Conservation (phyloP, 352 stramenopile species). For the Globisporangium cylindrosporum region DNA sequence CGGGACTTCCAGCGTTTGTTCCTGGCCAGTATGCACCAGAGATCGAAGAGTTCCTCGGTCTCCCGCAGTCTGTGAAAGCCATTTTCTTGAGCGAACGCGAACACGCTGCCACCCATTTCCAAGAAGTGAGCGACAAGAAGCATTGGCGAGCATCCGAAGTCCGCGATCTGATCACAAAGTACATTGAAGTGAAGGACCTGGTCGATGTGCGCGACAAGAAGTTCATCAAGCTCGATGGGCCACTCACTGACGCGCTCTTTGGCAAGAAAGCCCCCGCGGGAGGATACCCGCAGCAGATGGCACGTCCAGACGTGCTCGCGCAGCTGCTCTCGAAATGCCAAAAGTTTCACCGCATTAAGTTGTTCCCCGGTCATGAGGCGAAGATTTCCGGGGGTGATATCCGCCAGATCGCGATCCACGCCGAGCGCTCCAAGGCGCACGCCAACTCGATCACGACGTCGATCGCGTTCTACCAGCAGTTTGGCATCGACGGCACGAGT, state of each 20-base stretch:
- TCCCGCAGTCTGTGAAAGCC: conserved; percentile 52
- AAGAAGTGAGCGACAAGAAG: conserved; percentile 35
- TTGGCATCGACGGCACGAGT: conserved; percentile 62
- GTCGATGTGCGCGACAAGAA: conserved; percentile 63
- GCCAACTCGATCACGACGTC: conserved; percentile 67
- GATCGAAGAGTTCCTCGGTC: conserved; percentile 61
- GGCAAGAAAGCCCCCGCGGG: conserved; percentile 56
- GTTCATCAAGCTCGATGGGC: conserved; percentile 59
- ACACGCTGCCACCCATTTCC: conserved; percentile 22
- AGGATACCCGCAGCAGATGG: conserved; percentile 59
- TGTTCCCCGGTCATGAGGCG: conserved; percentile 67
- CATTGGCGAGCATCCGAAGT: conserved; percentile 53
- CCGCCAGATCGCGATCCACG: conserved; percentile 61
- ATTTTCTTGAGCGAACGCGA: conserved; percentile 36
- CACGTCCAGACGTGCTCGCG: conserved; percentile 51
- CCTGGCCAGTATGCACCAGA: conserved; percentile 63
- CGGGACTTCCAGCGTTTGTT: conserved; percentile 38
- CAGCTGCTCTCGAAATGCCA: conserved; percentile 60
- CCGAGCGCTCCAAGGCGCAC: conserved; percentile 67
- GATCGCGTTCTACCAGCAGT: conserved; percentile 75
- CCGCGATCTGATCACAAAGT: conserved; percentile 55
- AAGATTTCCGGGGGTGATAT: conserved; percentile 58
- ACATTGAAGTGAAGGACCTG: conserved; percentile 54
- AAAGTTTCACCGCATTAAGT: conserved; percentile 62
- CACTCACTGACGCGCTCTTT: conserved; percentile 71